phyloP scores from a whole-genome alignment of 2,329 filamentous ascomycete genomes.

The Fusarium sp. region DNA sequence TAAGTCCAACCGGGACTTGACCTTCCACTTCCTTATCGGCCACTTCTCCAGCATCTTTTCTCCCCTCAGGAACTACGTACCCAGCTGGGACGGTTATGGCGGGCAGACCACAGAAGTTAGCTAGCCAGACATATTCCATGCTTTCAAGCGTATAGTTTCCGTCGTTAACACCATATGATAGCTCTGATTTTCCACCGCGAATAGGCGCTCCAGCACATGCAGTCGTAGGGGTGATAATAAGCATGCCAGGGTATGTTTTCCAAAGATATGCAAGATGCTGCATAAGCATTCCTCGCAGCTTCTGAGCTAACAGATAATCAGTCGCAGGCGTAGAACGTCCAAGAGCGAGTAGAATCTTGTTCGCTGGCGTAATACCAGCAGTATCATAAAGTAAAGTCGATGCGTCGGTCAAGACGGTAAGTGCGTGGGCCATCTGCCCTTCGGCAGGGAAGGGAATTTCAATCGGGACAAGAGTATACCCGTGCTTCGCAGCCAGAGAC shows the following conservation, averaged over 20 bases:
- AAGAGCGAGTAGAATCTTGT: slow-evolving; percentile 75
- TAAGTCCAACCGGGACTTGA: slow-evolving; percentile 65
- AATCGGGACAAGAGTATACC: slow-evolving; percentile 68
- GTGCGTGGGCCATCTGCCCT: slow-evolving; percentile 78
- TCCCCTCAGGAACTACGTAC: slow-evolving; percentile 57
- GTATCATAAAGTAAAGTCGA: slow-evolving; percentile 62
- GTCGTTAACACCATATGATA: slow-evolving; percentile 59
- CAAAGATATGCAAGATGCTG: slow-evolving; percentile 77
- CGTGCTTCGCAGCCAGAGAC: slow-evolving; percentile 64
- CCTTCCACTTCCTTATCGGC: slow-evolving; percentile 53
- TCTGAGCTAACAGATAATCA: slow-evolving; percentile 78
- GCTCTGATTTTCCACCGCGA: slow-evolving; percentile 51
- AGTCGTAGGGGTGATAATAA: slow-evolving; percentile 79
- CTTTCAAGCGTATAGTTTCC: slow-evolving; percentile 61
- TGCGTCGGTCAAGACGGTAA: slow-evolving; percentile 78
- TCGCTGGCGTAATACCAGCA: slow-evolving; percentile 68
- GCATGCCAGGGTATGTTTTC: slow-evolving; percentile 72
- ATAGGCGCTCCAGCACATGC: slow-evolving; percentile 62
- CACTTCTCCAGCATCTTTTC: slow-evolving; percentile 49
- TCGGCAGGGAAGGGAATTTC: slow-evolving; percentile 70
- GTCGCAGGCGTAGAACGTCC: slow-evolving; percentile 72
- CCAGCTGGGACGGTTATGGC: slow-evolving; percentile 62
- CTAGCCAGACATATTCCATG: slow-evolving; percentile 66
- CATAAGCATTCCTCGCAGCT: slow-evolving; percentile 77
- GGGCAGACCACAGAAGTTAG: slow-evolving; percentile 64